Conservation (phyloP, 805 yeast genomes). For the Phaffomyces opuntiae region DNA sequence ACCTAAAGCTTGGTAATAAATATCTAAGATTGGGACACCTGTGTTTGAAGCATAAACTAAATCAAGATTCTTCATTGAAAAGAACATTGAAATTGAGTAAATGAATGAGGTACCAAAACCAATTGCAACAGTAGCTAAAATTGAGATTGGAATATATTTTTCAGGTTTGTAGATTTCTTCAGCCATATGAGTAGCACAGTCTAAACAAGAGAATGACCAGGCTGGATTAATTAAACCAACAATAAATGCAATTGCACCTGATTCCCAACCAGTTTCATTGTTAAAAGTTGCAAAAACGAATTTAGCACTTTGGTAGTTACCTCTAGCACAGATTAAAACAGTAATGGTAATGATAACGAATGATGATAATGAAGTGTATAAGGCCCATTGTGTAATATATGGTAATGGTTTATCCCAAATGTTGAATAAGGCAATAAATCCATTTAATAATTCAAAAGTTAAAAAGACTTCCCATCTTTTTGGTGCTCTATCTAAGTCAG, state of each 20-base stretch:
- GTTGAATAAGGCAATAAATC: conserved; percentile 36
- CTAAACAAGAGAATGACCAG: conserved; percentile 62
- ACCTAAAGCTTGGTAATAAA: conserved; percentile 48
- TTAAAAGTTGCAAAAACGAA: conserved; percentile 48
- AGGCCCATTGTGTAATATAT: conserved; percentile 36
- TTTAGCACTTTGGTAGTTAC: conserved; percentile 40
- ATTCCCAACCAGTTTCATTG: conserved; percentile 52
- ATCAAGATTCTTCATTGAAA: conserved; percentile 44
- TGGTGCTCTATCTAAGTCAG: conserved; percentile 27
- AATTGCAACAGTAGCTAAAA: conserved; percentile 52
- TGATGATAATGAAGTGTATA: conserved; percentile 44
- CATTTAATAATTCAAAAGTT: conserved; percentile 37
- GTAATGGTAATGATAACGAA: conserved; percentile 45
- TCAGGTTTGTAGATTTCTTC: conserved; percentile 52
- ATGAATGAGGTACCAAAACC: conserved; percentile 52
- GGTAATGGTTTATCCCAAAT: conserved; percentile 46
- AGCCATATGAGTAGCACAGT: conserved; percentile 66
- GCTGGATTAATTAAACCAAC: conserved; percentile 60
- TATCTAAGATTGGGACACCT: conserved; percentile 56
- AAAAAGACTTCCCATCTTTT: conserved; percentile 49
- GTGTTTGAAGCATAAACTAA: conserved; percentile 40
- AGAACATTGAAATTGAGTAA: conserved; percentile 49
- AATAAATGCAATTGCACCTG: conserved; percentile 50
- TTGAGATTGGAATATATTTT: conserved; percentile 50
- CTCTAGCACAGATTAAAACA: conserved; percentile 42